These are phyloP conservation scores for Pleurotus giganteus DNA, from an alignment of 768 basidiomycete species.

Conservation along the genomic window DNA sequence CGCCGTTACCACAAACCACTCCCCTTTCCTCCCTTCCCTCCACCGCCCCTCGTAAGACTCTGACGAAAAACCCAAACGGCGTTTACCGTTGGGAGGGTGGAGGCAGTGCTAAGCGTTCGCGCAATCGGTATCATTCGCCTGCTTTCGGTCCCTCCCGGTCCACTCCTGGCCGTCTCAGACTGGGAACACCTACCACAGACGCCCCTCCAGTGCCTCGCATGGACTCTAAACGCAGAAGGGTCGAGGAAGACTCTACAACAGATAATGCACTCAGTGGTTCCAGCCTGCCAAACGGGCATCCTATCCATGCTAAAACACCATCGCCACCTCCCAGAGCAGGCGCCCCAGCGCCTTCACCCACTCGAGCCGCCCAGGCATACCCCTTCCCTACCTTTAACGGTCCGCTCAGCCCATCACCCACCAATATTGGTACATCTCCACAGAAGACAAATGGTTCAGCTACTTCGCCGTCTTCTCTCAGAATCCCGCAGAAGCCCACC, in stretches of 20 bases:
- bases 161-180: slow-evolving; percentile 37
- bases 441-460: slow-evolving; percentile 9
- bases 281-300: slow-evolving; percentile 17
- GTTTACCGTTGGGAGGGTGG: slow-evolving; percentile 72
- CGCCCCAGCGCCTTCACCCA: slow-evolving; percentile 33
- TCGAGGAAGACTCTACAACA: slow-evolving; percentile 41
- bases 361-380: slow-evolving; percentile 24
- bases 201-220: slow-evolving; percentile 22
- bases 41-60: slow-evolving; percentile 46
- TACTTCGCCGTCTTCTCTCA: slow-evolving; percentile 16
- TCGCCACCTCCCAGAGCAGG: slow-evolving; percentile 27
- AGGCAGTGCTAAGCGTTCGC: slow-evolving; percentile 55
- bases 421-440: slow-evolving; percentile 22
- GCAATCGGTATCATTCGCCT: slow-evolving; percentile 72
- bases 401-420: slow-evolving; percentile 26
- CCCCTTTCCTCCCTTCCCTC: slow-evolving; percentile 28
- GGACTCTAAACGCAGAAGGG: slow-evolving; percentile 62
- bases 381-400: slow-evolving; percentile 34
- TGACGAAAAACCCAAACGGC: slow-evolving; percentile 75
- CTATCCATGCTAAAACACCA: slow-evolving; percentile 14
- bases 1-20: slow-evolving; percentile 15
- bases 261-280: slow-evolving; percentile 28
- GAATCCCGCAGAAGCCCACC: slow-evolving; percentile 43
- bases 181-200: slow-evolving; percentile 13
- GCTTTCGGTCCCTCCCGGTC: slow-evolving; percentile 60